Base-by-base conservation (phyloP, 1,284 basidiomycete species). In the Sphagnurus paluster region DNA sequence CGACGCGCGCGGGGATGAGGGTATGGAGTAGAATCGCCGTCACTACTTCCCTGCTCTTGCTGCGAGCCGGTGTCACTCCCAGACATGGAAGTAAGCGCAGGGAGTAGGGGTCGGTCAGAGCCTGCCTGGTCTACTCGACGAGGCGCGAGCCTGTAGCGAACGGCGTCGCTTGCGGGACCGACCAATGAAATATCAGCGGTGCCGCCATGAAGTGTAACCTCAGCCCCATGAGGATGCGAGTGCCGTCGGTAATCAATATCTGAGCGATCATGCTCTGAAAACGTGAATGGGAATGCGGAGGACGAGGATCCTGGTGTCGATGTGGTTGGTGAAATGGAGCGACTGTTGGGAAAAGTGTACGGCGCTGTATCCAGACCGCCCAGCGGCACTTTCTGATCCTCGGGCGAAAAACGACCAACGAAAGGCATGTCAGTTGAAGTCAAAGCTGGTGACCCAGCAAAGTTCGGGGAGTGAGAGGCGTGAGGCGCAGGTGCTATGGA, bases 271-370 rank as follows among this genome's bases (percentile, higher is more conserved):
- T 79, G 76, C 25, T 85, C 82, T 29, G 76, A 65, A 65, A 86
- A 82, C 3, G 76, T 67, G 56, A 86, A 87, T 46, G 76, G 81
- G 59, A 82, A 86, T 44, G 81, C 75, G 47, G 82, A 79, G 33
- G 84, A 79, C 19, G 82, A 76, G 17, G 83, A 83, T 39, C 79
- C 76, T 26, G 80, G 77, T n/a, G 82, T 82, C 4, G 84, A 83
- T 16, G 75, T 71, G 14, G 76, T 74, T 26, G 84, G 84, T n/a
- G 85, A 87, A 54, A 87, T 74, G 14, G 86, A 86, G 42, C 86
- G 82, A 61, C 82, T 86, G 47, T 70, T 71, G 16, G 82, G 71
- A 60, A 84, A 86, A 40, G 81, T 72, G 60, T 87, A 87, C 9
- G 81, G 74, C 5, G 80, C 72, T 29, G 72, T 68, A 52, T 86